Percentiles rank a stretch among this genome's conserved stretches.
Evolutionary conservation across 495 filamentous ascomycete species (phyloP).

Genomic region (Friedmanniomyces simplex): DNA sequence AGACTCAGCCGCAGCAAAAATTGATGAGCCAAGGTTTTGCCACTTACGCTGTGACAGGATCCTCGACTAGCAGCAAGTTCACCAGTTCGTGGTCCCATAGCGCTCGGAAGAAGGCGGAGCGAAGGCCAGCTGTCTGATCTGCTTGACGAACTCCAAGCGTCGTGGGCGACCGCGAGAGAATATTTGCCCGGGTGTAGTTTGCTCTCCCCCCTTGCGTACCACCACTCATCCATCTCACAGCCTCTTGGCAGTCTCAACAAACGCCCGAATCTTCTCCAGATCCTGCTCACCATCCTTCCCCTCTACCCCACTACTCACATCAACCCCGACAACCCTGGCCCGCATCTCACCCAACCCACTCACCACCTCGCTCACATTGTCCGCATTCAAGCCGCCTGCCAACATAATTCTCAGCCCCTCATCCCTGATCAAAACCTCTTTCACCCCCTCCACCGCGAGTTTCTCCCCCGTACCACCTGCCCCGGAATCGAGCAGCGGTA

Average conservation of each 20-base stretch:
- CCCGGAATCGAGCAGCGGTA: slow-evolving; percentile 79
- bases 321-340: slow-evolving; percentile 60
- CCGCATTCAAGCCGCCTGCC: slow-evolving; percentile 69
- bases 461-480: slow-evolving; percentile 69
- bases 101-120: too few relatives aligned
- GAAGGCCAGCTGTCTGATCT: too few relatives aligned
- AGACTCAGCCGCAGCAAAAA: too few relatives aligned
- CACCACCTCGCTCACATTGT: slow-evolving; percentile 60
- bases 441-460: slow-evolving; percentile 57
- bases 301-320: slow-evolving; percentile 92
- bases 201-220: neutral
- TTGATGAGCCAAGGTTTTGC: neutral
- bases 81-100: neutral
- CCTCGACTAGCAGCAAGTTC: neutral
- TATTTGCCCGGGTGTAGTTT: too few relatives aligned
- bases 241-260: slow-evolving; percentile 62
- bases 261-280: slow-evolving; percentile 68
- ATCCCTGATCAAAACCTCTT: slow-evolving; percentile 50
- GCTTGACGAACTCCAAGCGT: too few relatives aligned
- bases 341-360: slow-evolving; percentile 37
- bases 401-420: slow-evolving; percentile 57
- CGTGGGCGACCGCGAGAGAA: too few relatives aligned
- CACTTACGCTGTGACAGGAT: neutral
- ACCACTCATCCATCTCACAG: slow-evolving; percentile 11
- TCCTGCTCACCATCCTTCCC: slow-evolving; percentile 63